A percentile compares a stretch with the other conserved stretches of the same genome.
Conservation (phyloP, 116 monocot genomes). For the Zostera marina region DNA sequence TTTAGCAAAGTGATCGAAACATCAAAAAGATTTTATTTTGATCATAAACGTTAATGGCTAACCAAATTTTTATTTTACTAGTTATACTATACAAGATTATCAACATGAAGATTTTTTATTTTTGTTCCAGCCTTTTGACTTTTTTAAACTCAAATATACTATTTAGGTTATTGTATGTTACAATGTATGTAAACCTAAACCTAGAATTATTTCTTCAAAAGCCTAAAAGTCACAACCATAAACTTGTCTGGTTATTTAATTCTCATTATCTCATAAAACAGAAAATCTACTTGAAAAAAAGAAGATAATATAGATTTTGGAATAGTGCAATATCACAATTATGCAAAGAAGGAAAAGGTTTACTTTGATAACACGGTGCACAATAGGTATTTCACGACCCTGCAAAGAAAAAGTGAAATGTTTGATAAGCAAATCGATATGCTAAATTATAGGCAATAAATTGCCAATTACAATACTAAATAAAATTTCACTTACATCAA, state of each 20-base stretch:
- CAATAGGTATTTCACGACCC: constrained; percentile 2
- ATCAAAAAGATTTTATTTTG: not conserved
- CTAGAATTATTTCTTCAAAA: too few relatives aligned
- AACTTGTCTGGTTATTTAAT: too few relatives aligned
- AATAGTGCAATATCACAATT: not conserved
- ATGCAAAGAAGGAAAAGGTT: not conserved
- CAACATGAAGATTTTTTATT: not conserved
- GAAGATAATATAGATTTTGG: not conserved
- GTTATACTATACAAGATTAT: not conserved
- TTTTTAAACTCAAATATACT: not conserved
- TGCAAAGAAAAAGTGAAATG: not conserved
- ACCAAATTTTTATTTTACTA: not conserved
- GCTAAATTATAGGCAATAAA: not conserved
- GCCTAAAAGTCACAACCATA: too few relatives aligned
- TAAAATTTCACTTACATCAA: constrained; percentile 25
- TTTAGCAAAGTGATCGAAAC: not conserved
- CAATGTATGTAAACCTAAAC: too few relatives aligned
- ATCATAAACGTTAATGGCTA: not conserved
- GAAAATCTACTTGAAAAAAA: too few relatives aligned
- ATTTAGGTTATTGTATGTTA: too few relatives aligned
- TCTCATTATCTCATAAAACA: too few relatives aligned
- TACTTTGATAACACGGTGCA: constrained; percentile 3
- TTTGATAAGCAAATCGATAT: not conserved
- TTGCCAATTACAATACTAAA: too few relatives aligned
- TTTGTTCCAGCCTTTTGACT: not conserved